Conservation (phyloP, 2,329 filamentous ascomycete genomes). For the Zymoseptoria crescenta region DNA sequence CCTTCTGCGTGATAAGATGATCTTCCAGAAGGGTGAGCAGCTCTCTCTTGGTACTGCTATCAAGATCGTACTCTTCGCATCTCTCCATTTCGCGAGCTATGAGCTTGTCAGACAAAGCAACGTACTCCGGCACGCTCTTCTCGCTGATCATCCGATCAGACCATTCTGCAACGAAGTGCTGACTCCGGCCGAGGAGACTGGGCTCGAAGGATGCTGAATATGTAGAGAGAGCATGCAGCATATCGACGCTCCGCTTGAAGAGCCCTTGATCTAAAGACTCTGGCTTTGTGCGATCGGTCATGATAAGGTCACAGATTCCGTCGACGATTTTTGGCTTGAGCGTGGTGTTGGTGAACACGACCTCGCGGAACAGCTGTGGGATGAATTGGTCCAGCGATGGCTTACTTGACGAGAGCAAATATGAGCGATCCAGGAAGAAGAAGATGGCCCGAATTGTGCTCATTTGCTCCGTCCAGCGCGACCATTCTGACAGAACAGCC, state of each 20-base stretch:
- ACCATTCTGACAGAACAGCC: slow-evolving; percentile 58
- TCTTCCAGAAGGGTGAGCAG: slow-evolving; percentile 66
- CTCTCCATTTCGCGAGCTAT: slow-evolving; percentile 65
- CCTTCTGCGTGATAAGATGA: slow-evolving; percentile 61
- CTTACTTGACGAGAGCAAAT: slow-evolving; percentile 66
- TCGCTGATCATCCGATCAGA: slow-evolving; percentile 57
- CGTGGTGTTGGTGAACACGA: slow-evolving; percentile 47
- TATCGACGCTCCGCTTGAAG: slow-evolving; percentile 68
- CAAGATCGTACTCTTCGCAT: slow-evolving; percentile 74
- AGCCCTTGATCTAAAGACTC: slow-evolving; percentile 51
- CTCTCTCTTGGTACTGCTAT: slow-evolving; percentile 71
- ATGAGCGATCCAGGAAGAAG: slow-evolving; percentile 88
- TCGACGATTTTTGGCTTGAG: slow-evolving; percentile 50
- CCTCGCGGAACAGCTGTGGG: slow-evolving; percentile 63
- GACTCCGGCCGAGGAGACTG: slow-evolving; percentile 59
- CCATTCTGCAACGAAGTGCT: slow-evolving; percentile 61
- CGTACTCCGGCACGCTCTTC: slow-evolving; percentile 64
- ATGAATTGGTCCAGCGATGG: slow-evolving; percentile 74
- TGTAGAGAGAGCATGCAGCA: slow-evolving; percentile 77
- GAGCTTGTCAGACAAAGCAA: slow-evolving; percentile 59
- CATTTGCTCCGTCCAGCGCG: slow-evolving; percentile 68
- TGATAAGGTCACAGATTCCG: slow-evolving; percentile 70
- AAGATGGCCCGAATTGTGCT: slow-evolving; percentile 81
- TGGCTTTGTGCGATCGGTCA: slow-evolving; percentile 56
- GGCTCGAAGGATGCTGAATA: slow-evolving; percentile 78